These are phyloP conservation scores for Yamadazyma trypodendri DNA, from an alignment of 1,139 yeast genomes.

Conservation along the genomic window DNA sequence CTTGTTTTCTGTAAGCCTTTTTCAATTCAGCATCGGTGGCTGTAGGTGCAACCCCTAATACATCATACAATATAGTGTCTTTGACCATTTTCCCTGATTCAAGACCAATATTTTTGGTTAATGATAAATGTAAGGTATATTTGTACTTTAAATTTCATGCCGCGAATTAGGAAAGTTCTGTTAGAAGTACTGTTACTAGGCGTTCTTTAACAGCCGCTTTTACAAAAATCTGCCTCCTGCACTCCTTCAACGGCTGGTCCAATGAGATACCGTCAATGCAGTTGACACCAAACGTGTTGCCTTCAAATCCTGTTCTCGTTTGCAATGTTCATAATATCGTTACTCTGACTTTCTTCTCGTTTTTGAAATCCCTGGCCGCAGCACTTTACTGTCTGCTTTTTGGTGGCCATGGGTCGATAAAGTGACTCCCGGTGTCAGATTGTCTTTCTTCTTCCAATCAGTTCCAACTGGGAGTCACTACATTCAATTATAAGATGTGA, in stretches of 20 bases:
- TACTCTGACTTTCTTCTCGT: constrained; percentile 5
- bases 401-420: no score
- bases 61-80: constrained; percentile 86
- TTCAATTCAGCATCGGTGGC: constrained; percentile 85
- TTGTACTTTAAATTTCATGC: no score
- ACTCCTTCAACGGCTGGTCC: constrained; percentile 2
- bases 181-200: no score
- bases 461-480: no score
- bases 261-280: neutral
- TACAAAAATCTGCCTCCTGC: no score
- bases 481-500: no score
- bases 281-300: neutral
- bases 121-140: no score
- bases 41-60: constrained; percentile 72
- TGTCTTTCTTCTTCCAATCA: no score
- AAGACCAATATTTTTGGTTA: neutral
- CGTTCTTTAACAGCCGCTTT: no score
- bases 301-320: constrained; percentile 9
- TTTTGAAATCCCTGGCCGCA: constrained; percentile 10
- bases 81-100: constrained; percentile 60
- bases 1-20: constrained; percentile 91
- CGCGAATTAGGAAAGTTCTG: no score
- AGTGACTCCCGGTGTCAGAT: no score
- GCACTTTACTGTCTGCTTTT: constrained; percentile 7
- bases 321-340: constrained; percentile 7